Evolutionary conservation across 2,329 filamentous ascomycete species (phyloP).

Genomic region (Fusarium transvaalense): DNA sequence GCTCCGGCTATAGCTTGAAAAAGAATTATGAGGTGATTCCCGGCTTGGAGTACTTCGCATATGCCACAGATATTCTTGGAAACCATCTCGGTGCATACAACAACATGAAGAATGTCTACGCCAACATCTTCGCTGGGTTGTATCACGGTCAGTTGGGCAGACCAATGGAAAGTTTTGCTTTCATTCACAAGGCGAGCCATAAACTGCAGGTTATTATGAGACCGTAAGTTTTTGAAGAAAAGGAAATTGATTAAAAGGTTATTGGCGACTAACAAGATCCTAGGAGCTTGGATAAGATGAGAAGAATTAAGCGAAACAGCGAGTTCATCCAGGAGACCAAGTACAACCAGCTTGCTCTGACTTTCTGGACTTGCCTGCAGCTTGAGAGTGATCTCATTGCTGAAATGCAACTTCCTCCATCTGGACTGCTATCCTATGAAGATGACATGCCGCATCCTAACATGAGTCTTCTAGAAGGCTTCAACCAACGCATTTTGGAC

Average conservation of each 20-base stretch:
- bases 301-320: conserved; percentile 55
- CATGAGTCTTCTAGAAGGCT: conserved; percentile 58
- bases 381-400: conserved; percentile 95
- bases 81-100: conserved; percentile 83
- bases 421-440: conserved; percentile 71
- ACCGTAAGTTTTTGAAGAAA: conserved; percentile 71
- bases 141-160: conserved; percentile 91
- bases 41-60: conserved; percentile 89
- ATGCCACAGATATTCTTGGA: conserved; percentile 87
- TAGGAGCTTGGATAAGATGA: conserved; percentile 64
- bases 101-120: conserved; percentile 86
- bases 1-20: conserved; percentile 52
- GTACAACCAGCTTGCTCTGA: conserved; percentile 75
- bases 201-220: conserved; percentile 79
- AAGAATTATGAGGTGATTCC: conserved; percentile 87
- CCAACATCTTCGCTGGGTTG: conserved; percentile 84
- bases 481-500: conserved; percentile 63
- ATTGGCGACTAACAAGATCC: neutral
- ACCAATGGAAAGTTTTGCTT: conserved; percentile 84
- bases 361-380: conserved; percentile 95
- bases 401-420: conserved; percentile 77
- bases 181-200: conserved; percentile 68
- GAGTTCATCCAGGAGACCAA: conserved; percentile 58
- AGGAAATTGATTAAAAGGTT: neutral
- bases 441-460: conserved; percentile 76